Evolutionary conservation across 192 early-diverging fungal genomes (phyloP).

Genomic region (Gorgonomyces haynaldii): DNA sequence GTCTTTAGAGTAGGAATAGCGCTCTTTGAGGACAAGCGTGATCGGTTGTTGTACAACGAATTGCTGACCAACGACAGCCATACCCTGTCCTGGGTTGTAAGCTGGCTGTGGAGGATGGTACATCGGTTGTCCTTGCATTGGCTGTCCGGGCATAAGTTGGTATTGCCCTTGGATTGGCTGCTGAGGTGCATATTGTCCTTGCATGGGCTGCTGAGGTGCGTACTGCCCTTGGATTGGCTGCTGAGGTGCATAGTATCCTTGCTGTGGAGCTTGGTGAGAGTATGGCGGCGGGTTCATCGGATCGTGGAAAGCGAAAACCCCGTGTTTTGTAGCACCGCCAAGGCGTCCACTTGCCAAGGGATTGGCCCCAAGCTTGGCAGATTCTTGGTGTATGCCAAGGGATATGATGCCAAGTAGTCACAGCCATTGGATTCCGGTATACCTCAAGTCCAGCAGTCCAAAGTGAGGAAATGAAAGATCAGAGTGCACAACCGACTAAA

Average conservation of each 20-base stretch:
- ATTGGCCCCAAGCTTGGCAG: no score
- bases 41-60: background rate
- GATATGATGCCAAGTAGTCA: no score
- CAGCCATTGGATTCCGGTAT: no score
- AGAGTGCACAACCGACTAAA: no score
- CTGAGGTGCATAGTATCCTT: background rate
- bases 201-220: background rate
- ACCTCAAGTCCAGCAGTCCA: no score
- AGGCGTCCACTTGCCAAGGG: no score
- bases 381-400: no score
- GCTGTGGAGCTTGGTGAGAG: background rate
- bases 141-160: background rate
- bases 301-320: no score
- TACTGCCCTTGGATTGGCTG: background rate
- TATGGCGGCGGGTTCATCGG: background rate
- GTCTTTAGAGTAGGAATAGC: background rate
- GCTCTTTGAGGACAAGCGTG: slow-evolving; percentile 6
- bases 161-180: background rate
- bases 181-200: background rate
- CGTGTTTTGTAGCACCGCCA: no score
- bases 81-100: background rate
- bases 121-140: background rate
- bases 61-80: background rate
- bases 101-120: background rate
- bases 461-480: no score